phyloP scores from a whole-genome alignment of 352 stramenopile genomes.

The Phytophthora palmivora region DNA sequence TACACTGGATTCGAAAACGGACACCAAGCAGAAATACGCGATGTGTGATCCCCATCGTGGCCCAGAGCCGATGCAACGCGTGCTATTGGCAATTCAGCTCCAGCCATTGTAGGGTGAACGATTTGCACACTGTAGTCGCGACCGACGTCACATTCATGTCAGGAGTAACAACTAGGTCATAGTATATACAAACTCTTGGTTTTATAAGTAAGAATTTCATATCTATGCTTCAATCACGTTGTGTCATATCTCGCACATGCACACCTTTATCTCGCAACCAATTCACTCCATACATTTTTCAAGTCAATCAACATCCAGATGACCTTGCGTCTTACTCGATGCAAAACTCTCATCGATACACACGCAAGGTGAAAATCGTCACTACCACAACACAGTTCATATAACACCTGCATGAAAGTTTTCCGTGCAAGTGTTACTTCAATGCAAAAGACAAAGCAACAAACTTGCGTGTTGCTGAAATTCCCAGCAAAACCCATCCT shows the following conservation, averaged over 20 bases:
- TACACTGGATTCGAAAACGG: slow-evolving; percentile 1
- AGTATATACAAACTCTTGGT: neutral
- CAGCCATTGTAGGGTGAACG: slow-evolving; percentile 24
- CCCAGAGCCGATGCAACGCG: slow-evolving; percentile 21
- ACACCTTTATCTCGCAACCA: slow-evolving; percentile 8
- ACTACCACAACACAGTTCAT: neutral
- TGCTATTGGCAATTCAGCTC: neutral
- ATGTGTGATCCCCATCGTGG: slow-evolving; percentile 27
- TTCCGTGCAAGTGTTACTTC: too few species aligned
- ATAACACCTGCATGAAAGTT: too few species aligned
- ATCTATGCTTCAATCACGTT: slow-evolving; percentile 21
- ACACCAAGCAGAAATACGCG: slow-evolving; percentile 32
- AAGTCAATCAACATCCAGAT: slow-evolving; percentile 6
- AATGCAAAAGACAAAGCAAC: too few species aligned
- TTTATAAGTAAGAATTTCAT: slow-evolving; percentile 3
- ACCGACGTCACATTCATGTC: slow-evolving; percentile 5
- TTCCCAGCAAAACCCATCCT: neutral
- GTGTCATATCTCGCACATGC: slow-evolving; percentile 4
- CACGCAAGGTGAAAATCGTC: slow-evolving; percentile 9
- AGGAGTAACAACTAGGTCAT: slow-evolving; percentile 4
- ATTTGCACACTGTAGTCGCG: slow-evolving; percentile 8
- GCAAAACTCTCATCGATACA: slow-evolving; percentile 15
- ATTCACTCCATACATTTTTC: slow-evolving; percentile 9
- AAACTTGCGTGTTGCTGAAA: slow-evolving; percentile 16
- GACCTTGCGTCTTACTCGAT: slow-evolving; percentile 7